Conservation (phyloP, 768 basidiomycete species). For the Porphyrellus cyaneotinctus region DNA sequence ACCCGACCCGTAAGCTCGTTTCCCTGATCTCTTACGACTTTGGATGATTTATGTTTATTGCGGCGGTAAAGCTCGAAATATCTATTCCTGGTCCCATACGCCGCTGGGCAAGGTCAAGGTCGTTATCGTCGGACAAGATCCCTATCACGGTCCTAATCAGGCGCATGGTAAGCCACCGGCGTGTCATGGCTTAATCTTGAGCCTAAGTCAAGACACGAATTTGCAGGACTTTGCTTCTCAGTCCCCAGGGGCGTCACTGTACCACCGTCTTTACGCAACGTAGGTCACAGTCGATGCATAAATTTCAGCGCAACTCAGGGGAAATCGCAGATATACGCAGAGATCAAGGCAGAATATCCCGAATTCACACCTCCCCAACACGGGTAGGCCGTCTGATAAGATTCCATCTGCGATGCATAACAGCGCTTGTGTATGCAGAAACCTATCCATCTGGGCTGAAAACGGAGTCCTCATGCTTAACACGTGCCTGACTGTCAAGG, state of each 20-base stretch:
- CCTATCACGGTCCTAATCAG: slow-evolving; percentile 76
- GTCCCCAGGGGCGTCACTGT: slow-evolving; percentile 72
- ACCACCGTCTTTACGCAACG: slow-evolving; percentile 83
- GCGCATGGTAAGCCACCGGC: slow-evolving; percentile 63
- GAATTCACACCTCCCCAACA: slow-evolving; percentile 75
- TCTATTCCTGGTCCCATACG: slow-evolving; percentile 90
- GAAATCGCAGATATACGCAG: slow-evolving; percentile 71
- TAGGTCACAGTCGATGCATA: slow-evolving; percentile 32
- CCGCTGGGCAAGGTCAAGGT: slow-evolving; percentile 81
- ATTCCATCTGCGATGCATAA: slow-evolving; percentile 5
- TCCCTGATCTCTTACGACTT: slow-evolving; percentile 25
- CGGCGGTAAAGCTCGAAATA: slow-evolving; percentile 58
- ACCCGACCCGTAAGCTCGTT: slow-evolving; percentile 59
- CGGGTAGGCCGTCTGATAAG: slow-evolving; percentile 54
- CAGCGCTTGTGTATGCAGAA: slow-evolving; percentile 41
- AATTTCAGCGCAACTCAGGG: slow-evolving; percentile 10
- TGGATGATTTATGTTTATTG: slow-evolving; percentile 5
- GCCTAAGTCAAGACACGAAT: slow-evolving; percentile 9
- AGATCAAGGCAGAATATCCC: slow-evolving; percentile 80
- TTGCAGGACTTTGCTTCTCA: slow-evolving; percentile 79
- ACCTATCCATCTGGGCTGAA: slow-evolving; percentile 74
- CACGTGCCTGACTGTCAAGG: slow-evolving; percentile 86
- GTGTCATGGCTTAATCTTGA: background rate
- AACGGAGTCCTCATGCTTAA: slow-evolving; percentile 90
- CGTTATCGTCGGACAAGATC: slow-evolving; percentile 89